Base-by-base conservation (phyloP, 139 green algal species). In the Limnomonas spitsbergensis region DNA sequence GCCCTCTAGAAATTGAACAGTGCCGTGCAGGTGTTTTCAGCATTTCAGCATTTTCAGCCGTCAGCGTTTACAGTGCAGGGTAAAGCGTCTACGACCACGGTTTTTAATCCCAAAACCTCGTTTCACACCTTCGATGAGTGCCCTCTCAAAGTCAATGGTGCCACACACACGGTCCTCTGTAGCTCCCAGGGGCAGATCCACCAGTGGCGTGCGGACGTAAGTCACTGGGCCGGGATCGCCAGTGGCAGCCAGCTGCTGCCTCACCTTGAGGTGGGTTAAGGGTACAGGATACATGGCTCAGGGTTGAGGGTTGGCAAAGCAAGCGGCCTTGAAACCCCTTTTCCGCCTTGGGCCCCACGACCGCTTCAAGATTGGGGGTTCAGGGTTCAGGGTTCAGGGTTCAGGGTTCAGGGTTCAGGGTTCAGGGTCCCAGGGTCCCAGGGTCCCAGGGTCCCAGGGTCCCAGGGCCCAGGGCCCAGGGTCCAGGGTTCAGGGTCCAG, bases 101-200 rank as follows among this genome's bases (percentile, higher is more conserved):
- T 20, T 61, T 20, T 61, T 61, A 61, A 61, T 2, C 34, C 3
- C 39, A 75, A 2, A 53, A 29, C 47, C 14, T 61, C 47, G 20
- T 61, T 61, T 47, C 84, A 56, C 68, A 90, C 94, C 94, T 78
- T 97, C 93, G 27, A 83, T 89, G 36, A 97, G 84, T 32, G 94
- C 94, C 85, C 95, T 95, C 84, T 98, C 94, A 77, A 98, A 96
- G 82, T 97, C 92, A 74, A 98, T 98, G 71, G 93, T 97, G 36
- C 94, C 94, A 83, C 94, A 98, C 68, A 98, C 94, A 36, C 93
- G 82, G 84, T 98, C 94, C 88, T 98, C 94, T 31, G 94, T 98
- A 66, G 94, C 93, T 4, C 94, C 94, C 40, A 90, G 83, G 1
- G 86, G 86, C 78, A 90, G 92, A 79, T 98, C 94, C 42, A 98